Base-by-base conservation (phyloP, 106 monocot genomes). In the Acorus calamus region DNA sequence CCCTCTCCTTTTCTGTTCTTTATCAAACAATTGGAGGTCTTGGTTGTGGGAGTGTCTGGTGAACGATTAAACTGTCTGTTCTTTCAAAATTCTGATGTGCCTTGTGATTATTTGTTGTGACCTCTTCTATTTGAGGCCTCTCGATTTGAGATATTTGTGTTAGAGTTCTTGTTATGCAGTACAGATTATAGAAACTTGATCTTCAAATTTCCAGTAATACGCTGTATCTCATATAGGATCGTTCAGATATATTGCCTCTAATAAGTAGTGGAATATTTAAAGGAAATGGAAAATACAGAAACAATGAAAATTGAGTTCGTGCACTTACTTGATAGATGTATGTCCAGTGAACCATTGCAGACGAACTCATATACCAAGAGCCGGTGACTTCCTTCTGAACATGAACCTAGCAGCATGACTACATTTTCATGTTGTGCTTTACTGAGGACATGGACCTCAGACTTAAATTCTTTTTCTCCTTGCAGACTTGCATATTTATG, bases 331-430 rank as follows among this genome's bases (percentile, higher is more conserved):
- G 66, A 75, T 51, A 76, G 52, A 58, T 76, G 80, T 11, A 48
- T 48, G 48, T 80, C 63, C 63, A 80, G 44, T 62, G 80, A 76
- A 3, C 75, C 75, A 58, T 80, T 80, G 62, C 80, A 75, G 60
- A 75, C 52, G 49, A 66, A 80, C 42, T 80, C 80, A 49, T 80
- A 80, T 61, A 80, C 80, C 5, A 80, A 67, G 42, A 80, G 63
- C 47, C 57, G 71, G 12, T 68, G 71, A 53, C 45, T 80, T 76
- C 67, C 63, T 68, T 80, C 71, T 4, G 71, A 71, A 8, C 80
- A 80, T 42, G 71, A 75, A 51, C 80, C 80, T 43, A 80, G n/a
- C 43, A 80, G 59, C 66, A 48, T 67, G 43, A 80, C 76, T 50
- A 76, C 80, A 71, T 80, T 80, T 47, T 63, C 49, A 42, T 80